Base-by-base conservation (phyloP, 129 eudicot species). In the Flaveria sonorensis region DNA sequence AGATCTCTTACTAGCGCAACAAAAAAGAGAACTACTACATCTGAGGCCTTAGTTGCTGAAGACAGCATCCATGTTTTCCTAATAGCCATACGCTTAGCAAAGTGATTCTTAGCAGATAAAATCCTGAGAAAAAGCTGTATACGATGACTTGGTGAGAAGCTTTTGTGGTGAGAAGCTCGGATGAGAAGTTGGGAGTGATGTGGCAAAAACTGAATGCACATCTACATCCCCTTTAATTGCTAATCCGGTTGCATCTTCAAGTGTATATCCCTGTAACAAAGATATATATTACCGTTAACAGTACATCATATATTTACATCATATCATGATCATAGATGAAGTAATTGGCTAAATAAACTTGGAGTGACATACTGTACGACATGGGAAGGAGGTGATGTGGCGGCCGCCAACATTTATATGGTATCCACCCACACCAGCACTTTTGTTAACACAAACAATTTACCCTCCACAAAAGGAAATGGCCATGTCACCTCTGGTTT, bases 61-160 rank as follows among this genome's bases (percentile, higher is more conserved):
- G 96, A 85, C 69, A 90, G 98, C 98, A 90, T 90, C 98, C 98
- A 93, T 46, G 97, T 88, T 84, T 90, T 90, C 69, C 98, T 88
- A 43, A 90, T 89, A 2, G 98, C 97, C 98, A 93, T 93, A 45
- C 98, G 98, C 61, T 93, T 97, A 0, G 97, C 96, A 87, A 93
- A 93, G 83, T 93, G 98, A 85, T 93, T 93, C 71, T 92, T 87
- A 30, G 98, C 97, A 78, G 98, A 93, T 74, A 93, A 89, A 75
- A 93, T 80, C 40, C 98, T 97, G 21, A 93, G 71, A 81, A 93
- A 93, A 70, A 93, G 88, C 15, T 73, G 86, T 64, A 93, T 65
- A 46, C 76, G 86, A 40, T 65, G 72, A 32, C 39, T 61, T n/a
- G n/a, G n/a, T n/a, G n/a, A n/a, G n/a, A n/a, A 90, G 91, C 64